These are phyloP conservation scores for Vitis rotundifolia DNA, from an alignment of 164 flowering plant genomes.

Conservation along the genomic window DNA sequence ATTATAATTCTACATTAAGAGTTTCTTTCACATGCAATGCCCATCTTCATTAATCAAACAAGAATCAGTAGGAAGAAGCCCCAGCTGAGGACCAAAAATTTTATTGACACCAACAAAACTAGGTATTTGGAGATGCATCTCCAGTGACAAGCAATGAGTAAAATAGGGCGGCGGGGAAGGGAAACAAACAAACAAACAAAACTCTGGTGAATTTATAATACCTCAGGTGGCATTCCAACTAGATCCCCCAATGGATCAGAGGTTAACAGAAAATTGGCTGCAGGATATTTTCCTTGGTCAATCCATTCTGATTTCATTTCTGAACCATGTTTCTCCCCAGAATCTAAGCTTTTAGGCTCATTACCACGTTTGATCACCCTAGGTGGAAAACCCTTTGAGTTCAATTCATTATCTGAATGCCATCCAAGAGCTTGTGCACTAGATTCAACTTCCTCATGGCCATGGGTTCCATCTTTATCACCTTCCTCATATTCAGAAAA, in stretches of 20 bases:
- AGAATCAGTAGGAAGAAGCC: no score
- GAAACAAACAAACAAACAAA: background rate
- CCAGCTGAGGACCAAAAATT: no score
- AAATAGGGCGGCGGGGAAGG: background rate
- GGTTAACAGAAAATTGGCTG: slow-evolving; percentile 18
- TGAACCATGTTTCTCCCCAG: slow-evolving; percentile 27
- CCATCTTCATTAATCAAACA: no score
- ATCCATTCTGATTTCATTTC: slow-evolving; percentile 21
- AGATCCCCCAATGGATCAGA: slow-evolving; percentile 56
- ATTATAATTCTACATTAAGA: no score
- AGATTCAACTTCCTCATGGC: slow-evolving; percentile 31
- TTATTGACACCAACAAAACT: no score
- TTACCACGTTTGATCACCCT: slow-evolving; percentile 49
- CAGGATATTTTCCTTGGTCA: slow-evolving; percentile 25
- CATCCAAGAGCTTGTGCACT: slow-evolving; percentile 49
- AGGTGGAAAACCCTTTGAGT: slow-evolving; percentile 57
- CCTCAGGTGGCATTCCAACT: slow-evolving; percentile 91
- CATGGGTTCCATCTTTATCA: slow-evolving; percentile 42
- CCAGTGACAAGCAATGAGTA: background rate
- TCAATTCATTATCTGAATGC: slow-evolving; percentile 86
- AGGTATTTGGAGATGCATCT: no score
- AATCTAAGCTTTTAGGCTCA: slow-evolving; percentile 22
- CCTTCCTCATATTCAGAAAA: slow-evolving; percentile 74
- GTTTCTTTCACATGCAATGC: no score
- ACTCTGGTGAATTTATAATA: slow-evolving; percentile 26